These are phyloP conservation scores for Curvularia spicifera DNA, from an alignment of 2,329 filamentous ascomycete genomes.

Conservation along the genomic window DNA sequence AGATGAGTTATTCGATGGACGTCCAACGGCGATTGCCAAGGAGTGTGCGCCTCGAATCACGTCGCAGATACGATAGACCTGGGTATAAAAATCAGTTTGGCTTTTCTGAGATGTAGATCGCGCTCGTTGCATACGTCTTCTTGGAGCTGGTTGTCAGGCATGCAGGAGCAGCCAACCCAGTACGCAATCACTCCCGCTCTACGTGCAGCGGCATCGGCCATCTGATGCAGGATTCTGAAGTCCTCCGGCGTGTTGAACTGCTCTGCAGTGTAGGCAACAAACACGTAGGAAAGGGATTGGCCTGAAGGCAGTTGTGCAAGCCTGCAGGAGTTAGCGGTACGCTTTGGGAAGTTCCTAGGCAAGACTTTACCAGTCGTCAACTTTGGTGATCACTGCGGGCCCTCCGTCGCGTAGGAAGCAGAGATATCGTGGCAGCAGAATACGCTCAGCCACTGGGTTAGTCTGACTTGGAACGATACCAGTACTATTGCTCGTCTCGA, in stretches of 20 bases:
- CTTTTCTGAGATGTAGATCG: not conserved
- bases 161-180: slow-evolving; percentile 55
- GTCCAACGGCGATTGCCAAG: slow-evolving; percentile 52
- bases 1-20: slow-evolving; percentile 25
- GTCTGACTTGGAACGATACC: slow-evolving; percentile 17
- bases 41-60: slow-evolving; percentile 53
- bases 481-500: slow-evolving; percentile 28
- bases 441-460: slow-evolving; percentile 36
- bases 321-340: slow-evolving; percentile 8
- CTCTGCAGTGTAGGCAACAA: slow-evolving; percentile 52
- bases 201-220: slow-evolving; percentile 50
- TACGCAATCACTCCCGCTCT: slow-evolving; percentile 50
- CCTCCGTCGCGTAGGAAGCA: slow-evolving; percentile 37
- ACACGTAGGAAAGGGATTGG: slow-evolving; percentile 45
- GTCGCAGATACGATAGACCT: slow-evolving; percentile 56
- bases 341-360: not conserved
- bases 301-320: slow-evolving; percentile 31
- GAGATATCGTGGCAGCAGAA: slow-evolving; percentile 37
- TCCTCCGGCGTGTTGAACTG: slow-evolving; percentile 47
- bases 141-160: slow-evolving; percentile 46
- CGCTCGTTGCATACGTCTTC: slow-evolving; percentile 31
- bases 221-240: slow-evolving; percentile 42
- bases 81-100: not conserved
- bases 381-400: slow-evolving; percentile 30
- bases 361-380: slow-evolving; percentile 33